Base-by-base conservation (phyloP, 2,329 filamentous ascomycete species). In the Pestalotiopsis fici region DNA sequence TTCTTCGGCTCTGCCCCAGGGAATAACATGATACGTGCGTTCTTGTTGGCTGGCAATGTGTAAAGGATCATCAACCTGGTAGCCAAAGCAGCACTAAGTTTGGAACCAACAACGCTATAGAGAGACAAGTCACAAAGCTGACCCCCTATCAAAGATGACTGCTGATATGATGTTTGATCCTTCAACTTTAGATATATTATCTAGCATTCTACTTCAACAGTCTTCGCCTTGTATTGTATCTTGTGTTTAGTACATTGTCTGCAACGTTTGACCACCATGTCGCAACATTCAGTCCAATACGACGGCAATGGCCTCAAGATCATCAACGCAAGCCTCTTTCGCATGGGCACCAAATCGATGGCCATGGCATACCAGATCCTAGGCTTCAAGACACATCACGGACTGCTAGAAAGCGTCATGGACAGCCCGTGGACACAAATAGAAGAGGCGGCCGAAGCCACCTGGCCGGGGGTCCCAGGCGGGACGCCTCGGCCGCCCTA, bases 281-380 rank as follows among this genome's bases (percentile, higher is more conserved):
- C 55, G 27, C 23, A 27, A 31, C 2, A 31, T 27, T 3, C 5
- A 31, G 21, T 9, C 23, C 25, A n/a, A 6, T 13, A 12, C 27
- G 12, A 57, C 11, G 55, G 23, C 23, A n/a, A 59, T 11, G 66
- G 66, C 57, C 50, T 66, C 13, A 27, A 25, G 23, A 57, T 68
- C 7, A 68, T 68, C 27, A 65, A 68, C 59, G 64, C 59, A 7
- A 57, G 55, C 25, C 65, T 66, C 4, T 66, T 66, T 31, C 67
- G 67, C 1, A 68, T 64, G 57, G 67, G 37, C 27, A 68, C 67
- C 23, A 62, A 27, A 18, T 68, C 67, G 18, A 31, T 66, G 23
- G 65, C 67, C 5, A 27, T 39, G 23, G 67, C 67, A 4, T 68
- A 68, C 64, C 18, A 55, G 12, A 64, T 68, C 43, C 65, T 68